Evolutionary conservation across 345 rosid genomes (phyloP).

Genomic region (Arabidopsis thaliana): TAIR10.1 NC_003075.7:15904501-15905000

Average conservation of each 20-base stretch:
- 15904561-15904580: slow-evolving; percentile 58
- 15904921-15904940: slow-evolving; percentile 71
- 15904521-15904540: slow-evolving; percentile 70
- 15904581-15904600: slow-evolving; percentile 52
- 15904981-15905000: slow-evolving; percentile 74
- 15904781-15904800: neutral
- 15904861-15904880: neutral
- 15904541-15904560: slow-evolving; percentile 68
- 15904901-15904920: slow-evolving; percentile 65
- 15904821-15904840: neutral
- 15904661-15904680: neutral
- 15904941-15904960: slow-evolving; percentile 59
- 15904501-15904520: slow-evolving; percentile 67
- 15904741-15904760: neutral
- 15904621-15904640: slow-evolving; percentile 88
- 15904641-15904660: neutral
- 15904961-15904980: slow-evolving; percentile 67
- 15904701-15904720: slow-evolving; percentile 5
- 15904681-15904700: neutral
- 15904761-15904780: slow-evolving; percentile 3
- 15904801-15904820: neutral
- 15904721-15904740: neutral
- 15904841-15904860: neutral
- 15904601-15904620: slow-evolving; percentile 64
- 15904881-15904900: neutral